A percentile compares a stretch with the other conserved stretches of the same genome.
Evolutionary conservation across 345 rosid species (phyloP).

Genomic region (Streptanthus diversifolius): DNA sequence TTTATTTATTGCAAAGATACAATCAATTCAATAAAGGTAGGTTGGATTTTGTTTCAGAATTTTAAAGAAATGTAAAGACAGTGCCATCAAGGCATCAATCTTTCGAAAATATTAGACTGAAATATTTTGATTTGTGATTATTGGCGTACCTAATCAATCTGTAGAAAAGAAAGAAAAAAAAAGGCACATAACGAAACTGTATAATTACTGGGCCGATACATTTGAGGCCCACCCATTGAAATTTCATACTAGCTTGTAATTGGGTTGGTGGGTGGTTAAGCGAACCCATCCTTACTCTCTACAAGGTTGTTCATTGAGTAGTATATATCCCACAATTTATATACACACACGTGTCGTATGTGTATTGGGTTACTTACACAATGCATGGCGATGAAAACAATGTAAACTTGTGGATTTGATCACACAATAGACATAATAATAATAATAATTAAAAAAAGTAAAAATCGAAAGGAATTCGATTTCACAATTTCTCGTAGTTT

Average conservation of each 20-base stretch:
- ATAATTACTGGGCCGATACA: too few relatives aligned
- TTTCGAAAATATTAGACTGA: too few relatives aligned
- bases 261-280: conserved; percentile 15
- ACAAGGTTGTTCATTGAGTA: not conserved
- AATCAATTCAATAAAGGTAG: too few relatives aligned
- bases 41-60: too few relatives aligned
- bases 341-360: not conserved
- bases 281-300: not conserved
- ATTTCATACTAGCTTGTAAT: not conserved
- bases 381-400: conserved; percentile 17
- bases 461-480: not conserved
- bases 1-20: too few relatives aligned
- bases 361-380: not conserved
- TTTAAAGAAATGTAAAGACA: too few relatives aligned
- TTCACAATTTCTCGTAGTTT: not conserved
- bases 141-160: too few relatives aligned
- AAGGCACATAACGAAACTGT: too few relatives aligned
- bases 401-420: not conserved
- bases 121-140: too few relatives aligned
- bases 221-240: too few relatives aligned
- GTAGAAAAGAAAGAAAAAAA: too few relatives aligned
- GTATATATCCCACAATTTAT: not conserved
- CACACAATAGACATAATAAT: not conserved
- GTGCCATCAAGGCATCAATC: too few relatives aligned
- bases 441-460: not conserved